Evolutionary conservation across 257 asterid genomes (phyloP), one percentile per base, ranked within the genome.

Genomic region (Buddleja alternifolia): DNA sequence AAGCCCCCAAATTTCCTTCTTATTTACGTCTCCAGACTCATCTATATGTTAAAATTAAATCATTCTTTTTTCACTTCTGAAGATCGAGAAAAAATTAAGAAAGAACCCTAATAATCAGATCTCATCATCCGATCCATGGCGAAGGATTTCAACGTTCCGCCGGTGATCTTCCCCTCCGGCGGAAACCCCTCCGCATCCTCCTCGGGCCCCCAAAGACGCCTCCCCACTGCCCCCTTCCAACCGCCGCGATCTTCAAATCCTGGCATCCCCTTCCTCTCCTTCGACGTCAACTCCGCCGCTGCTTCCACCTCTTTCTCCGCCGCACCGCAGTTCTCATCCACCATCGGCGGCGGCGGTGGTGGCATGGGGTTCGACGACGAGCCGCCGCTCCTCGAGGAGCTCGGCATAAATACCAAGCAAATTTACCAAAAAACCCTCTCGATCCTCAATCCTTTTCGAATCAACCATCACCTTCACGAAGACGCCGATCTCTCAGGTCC

Each of bases 401-500:
- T 92, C 10, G 98, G 98, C n/a, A 92, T 92, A 60, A 92, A 89
- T 66, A 92, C 96, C 11, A 85, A 82, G 69, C 95, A 92, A 77
- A 92, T 92, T 42, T 92, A 90, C 73, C 96, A 90, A 34, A 92
- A 92, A 47, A 89, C 98, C 19, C 17, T 81, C 11, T 76, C 86
- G 10, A 85, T 85, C 16, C 78, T 92, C 58, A 92, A 84, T 53
- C 98, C 98, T 0, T 80, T 87, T 61, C 74, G 89, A 21, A 81
- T 86, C 54, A 87, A 84, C 21, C 75, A 90, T 7, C 85, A 89
- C 70, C 86, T 89, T 53, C 96, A 92, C 68, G 96, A 89, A 63
- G 96, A 92, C n/a, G 96, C 92, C 29, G 98, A 92, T 77, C 82
- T 92, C 0, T 92, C 98, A 1, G 98, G 96, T 0, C 96, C 98